Percentiles rank a stretch among this genome's conserved stretches.
Conservation (phyloP, 768 basidiomycete genomes). For the Termitomyces sp. region DNA sequence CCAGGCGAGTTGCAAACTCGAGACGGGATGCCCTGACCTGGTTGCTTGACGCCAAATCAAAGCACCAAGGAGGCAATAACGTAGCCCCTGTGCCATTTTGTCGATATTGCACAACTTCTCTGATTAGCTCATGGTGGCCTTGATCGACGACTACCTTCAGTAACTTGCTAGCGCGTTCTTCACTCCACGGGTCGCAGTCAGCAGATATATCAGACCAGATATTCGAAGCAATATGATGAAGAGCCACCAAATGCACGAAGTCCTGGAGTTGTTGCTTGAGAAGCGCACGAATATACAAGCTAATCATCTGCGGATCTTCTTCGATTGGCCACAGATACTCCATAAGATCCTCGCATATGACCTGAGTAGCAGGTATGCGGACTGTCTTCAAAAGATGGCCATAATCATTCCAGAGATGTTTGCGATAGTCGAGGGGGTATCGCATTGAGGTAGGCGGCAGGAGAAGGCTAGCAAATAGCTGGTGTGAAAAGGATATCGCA, state of each 20-base stretch:
- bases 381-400: conserved; percentile 59
- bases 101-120: conserved; percentile 52
- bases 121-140: conserved; percentile 39
- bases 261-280: conserved; percentile 38
- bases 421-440: conserved; percentile 80
- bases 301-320: conserved; percentile 50
- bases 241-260: conserved; percentile 59
- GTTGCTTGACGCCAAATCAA: neutral
- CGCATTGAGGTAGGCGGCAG: conserved; percentile 71
- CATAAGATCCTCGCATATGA: conserved; percentile 46
- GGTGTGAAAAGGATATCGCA: conserved; percentile 82
- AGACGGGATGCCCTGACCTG: conserved; percentile 7
- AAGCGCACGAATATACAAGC: conserved; percentile 58
- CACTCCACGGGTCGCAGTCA: conserved; percentile 14
- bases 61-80: conserved; percentile 13
- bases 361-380: conserved; percentile 40
- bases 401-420: conserved; percentile 78
- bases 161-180: conserved; percentile 38
- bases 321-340: conserved; percentile 76
- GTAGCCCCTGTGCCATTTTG: conserved; percentile 3
- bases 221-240: conserved; percentile 74
- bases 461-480: conserved; percentile 67
- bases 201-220: conserved; percentile 63
- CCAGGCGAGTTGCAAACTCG: conserved; percentile 7
- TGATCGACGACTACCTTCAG: conserved; percentile 46